Conservation (phyloP, 108 stramenopile species). For the Skeletonema potamos region DNA sequence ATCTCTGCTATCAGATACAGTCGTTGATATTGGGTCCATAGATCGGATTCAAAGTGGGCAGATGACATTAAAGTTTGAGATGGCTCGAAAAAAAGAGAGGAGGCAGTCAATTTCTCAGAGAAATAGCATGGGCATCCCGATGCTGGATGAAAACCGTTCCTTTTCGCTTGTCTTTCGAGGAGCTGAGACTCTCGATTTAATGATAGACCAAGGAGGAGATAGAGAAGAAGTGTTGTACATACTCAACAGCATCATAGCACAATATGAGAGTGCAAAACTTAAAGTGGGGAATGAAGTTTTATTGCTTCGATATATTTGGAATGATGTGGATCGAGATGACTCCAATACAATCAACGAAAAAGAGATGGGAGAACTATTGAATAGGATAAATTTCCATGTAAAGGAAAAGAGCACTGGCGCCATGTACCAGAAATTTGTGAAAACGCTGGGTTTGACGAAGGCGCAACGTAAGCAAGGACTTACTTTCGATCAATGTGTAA, state of each 20-base stretch:
- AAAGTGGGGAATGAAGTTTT: constrained; percentile 78
- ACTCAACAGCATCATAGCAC: constrained; percentile 53
- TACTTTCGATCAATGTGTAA: constrained; percentile 82
- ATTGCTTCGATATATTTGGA: constrained; percentile 36
- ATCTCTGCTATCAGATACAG: constrained; percentile 6
- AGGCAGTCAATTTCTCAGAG: constrained; percentile 31
- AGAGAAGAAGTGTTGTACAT: constrained; percentile 71
- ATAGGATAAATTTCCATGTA: constrained; percentile 48
- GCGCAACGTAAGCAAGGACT: constrained; percentile 58
- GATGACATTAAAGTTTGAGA: constrained; percentile 61
- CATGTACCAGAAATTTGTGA: constrained; percentile 67
- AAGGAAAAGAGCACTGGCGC: constrained; percentile 38
- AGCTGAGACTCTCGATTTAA: constrained; percentile 74
- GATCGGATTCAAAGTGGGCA: constrained; percentile 83
- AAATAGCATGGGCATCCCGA: constrained; percentile 24
- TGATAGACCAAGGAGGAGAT: constrained; percentile 53
- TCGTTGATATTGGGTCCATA: constrained; percentile 79
- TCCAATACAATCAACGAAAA: constrained; percentile 60
- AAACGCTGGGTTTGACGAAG: constrained; percentile 65
- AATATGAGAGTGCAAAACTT: constrained; percentile 62
- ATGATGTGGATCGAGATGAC: constrained; percentile 49
- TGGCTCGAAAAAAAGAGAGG: constrained; percentile 46
- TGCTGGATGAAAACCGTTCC: constrained; percentile 58
- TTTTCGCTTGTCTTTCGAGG: constrained; percentile 85
- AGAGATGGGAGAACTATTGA: constrained; percentile 49